Conservation (phyloP, 1,284 basidiomycete genomes). For the Melampsora larici-populina region DNA sequence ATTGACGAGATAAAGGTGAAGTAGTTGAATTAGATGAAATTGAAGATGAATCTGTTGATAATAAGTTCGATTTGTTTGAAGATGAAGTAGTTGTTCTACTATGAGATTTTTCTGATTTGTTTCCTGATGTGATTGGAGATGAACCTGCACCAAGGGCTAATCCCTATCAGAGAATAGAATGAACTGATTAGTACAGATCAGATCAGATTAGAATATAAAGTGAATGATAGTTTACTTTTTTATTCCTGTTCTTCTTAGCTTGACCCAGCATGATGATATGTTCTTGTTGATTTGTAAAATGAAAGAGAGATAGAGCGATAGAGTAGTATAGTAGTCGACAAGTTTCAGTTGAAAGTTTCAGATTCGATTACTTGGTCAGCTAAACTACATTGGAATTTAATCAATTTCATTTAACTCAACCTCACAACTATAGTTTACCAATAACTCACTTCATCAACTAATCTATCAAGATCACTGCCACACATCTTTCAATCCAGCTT, state of each 20-base stretch:
- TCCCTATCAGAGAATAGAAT: slow-evolving; percentile 14
- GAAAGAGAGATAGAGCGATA: no score
- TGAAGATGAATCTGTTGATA: slow-evolving; percentile 17
- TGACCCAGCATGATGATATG: slow-evolving; percentile 26
- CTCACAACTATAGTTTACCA: no score
- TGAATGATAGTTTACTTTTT: slow-evolving; percentile 17
- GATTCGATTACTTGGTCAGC: no score
- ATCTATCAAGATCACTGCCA: no score
- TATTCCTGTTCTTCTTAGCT: slow-evolving; percentile 42
- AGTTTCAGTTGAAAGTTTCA: no score
- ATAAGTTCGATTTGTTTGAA: slow-evolving; percentile 24
- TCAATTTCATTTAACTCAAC: no score
- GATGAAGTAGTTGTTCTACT: neutral
- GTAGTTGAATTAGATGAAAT: slow-evolving; percentile 25
- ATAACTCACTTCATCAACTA: no score
- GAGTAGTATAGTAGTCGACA: no score
- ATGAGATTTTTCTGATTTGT: slow-evolving; percentile 26
- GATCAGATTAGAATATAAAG: neutral
- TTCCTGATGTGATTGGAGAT: slow-evolving; percentile 2
- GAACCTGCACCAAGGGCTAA: slow-evolving; percentile 33
- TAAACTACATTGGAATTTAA: no score
- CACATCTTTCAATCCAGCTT: no score
- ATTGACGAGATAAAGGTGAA: slow-evolving; percentile 17
- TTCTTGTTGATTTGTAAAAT: no score
- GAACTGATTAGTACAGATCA: neutral